Conservation (phyloP, 1,139 yeast species). For the Taphrina communis region DNA sequence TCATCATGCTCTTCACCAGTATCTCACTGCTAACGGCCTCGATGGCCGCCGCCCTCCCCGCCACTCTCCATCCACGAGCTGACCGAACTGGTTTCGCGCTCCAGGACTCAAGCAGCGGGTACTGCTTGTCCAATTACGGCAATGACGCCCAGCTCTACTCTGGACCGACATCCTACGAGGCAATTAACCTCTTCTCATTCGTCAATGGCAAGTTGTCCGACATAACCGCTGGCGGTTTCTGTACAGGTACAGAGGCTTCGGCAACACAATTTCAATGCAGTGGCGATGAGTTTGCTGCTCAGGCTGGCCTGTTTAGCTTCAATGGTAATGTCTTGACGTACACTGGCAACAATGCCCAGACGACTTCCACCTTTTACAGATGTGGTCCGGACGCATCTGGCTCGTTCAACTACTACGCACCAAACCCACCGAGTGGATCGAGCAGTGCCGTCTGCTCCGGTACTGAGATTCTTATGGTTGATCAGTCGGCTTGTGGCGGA, state of each 20-base stretch:
- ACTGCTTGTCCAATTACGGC: slow-evolving; percentile 26
- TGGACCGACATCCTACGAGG: slow-evolving; percentile 8
- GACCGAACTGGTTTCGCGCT: slow-evolving; percentile 29
- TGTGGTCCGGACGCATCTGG: slow-evolving; percentile 22
- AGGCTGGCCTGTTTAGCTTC: slow-evolving; percentile 19
- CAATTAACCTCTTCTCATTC: slow-evolving; percentile 22
- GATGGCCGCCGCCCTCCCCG: slow-evolving; percentile 25
- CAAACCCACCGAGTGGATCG: slow-evolving; percentile 7
- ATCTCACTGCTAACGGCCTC: slow-evolving; percentile 10
- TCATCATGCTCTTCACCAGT: slow-evolving; percentile 16
- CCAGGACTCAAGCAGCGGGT: slow-evolving; percentile 21
- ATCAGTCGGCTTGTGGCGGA: slow-evolving; percentile 10
- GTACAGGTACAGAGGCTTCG: slow-evolving; percentile 18
- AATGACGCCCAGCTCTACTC: slow-evolving; percentile 21
- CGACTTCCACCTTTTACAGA: slow-evolving; percentile 10
- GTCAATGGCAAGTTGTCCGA: slow-evolving; percentile 2
- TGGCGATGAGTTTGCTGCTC: slow-evolving; percentile 8
- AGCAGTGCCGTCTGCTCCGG: not conserved
- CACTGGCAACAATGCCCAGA: slow-evolving; percentile 16
- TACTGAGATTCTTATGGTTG: not conserved
- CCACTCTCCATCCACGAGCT: slow-evolving; percentile 5
- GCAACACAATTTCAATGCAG: slow-evolving; percentile 32
- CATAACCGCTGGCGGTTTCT: slow-evolving; percentile 27
- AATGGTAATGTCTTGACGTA: not conserved
- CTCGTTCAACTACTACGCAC: slow-evolving; percentile 26